Percentiles rank a stretch among this genome's conserved stretches.
phyloP scores from a whole-genome alignment of 108 stramenopile genomes.

The Fragilaria crotonensis region DNA sequence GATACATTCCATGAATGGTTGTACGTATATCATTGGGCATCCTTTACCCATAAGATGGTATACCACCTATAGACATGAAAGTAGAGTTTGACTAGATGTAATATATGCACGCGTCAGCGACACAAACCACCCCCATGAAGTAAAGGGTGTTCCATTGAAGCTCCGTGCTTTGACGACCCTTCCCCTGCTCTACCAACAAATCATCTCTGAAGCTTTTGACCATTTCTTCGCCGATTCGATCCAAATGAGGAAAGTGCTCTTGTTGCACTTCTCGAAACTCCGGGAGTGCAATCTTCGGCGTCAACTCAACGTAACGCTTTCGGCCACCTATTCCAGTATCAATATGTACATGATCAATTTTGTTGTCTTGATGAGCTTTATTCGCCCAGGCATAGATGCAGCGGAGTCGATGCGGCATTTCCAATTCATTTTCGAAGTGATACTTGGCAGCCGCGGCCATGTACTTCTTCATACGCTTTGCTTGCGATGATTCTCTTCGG shows the following conservation, averaged over 20 bases:
- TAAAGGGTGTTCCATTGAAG: conserved; percentile 50
- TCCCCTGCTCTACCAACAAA: conserved; percentile 74
- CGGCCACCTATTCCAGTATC: conserved; percentile 59
- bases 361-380: conserved; percentile 78
- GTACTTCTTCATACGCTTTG: conserved; percentile 42
- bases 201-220: conserved; percentile 73
- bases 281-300: conserved; percentile 68
- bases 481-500: conserved; percentile 41
- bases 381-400: conserved; percentile 89
- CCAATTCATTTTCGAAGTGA: conserved; percentile 80
- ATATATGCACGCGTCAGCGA: conserved; percentile 29
- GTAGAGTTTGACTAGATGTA: no score
- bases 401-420: conserved; percentile 76
- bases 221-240: conserved; percentile 67
- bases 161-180: conserved; percentile 60
- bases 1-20: no score
- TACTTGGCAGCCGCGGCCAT: conserved; percentile 39
- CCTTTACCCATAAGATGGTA: no score
- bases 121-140: conserved; percentile 67
- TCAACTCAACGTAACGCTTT: conserved; percentile 84
- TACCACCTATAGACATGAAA: no score
- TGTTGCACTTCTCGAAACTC: conserved; percentile 79
- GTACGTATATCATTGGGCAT: no score
- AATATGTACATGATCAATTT: conserved; percentile 65
- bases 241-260: conserved; percentile 72